Base-by-base conservation (phyloP, 129 eudicot genomes). In the Tagetes erecta region DNA sequence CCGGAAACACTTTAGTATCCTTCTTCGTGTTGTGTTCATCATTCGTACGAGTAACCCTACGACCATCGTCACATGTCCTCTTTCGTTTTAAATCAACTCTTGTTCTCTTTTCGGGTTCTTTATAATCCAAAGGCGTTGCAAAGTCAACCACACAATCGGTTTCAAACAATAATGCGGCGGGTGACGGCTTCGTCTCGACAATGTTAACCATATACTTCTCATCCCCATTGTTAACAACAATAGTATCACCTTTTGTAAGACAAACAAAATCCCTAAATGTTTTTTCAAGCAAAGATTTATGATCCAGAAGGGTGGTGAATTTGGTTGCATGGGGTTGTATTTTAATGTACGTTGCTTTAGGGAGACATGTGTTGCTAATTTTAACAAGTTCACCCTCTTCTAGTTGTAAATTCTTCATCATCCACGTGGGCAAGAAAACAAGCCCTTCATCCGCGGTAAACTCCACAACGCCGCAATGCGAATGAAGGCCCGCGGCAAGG, bases 91-190 rank as follows among this genome's bases (percentile, higher is more conserved):
- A 4, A 40, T 40, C 2, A 3, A 3, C 44, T 40, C 3, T 59
- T 27, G 35, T 42, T 62, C 59, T 58, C 34, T 72, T 77, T 4
- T 68, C 70, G n/a, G 81, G 85, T 30, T 84, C 81, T 70, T 70
- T 82, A 35, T 81, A 78, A 27, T 81, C 81, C 76, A 85, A 46
- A 0, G 86, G 86, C 3, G 67, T 68, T 47, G 68, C 73, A 70
- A 85, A 81, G 5, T 78, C 88, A 8, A 77, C 79, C 13, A 47
- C 67, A 78, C 86, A 85, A 34, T 85, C 86, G 0, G 84, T 81
- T 42, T 81, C 89, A 42, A 64, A 14, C 10, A 85, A 13, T 10
- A 33, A 37, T 37, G 78, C 33, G 4, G 79, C 83, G 9, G 5
- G 1, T 1, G 50, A 5, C 0, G 86, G 82, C 60, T 42, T 74